A percentile compares a stretch with the other conserved stretches of the same genome.
These are phyloP conservation scores for Testicularia cyperi DNA, from an alignment of 1,284 basidiomycete genomes.

Conservation along the genomic window DNA sequence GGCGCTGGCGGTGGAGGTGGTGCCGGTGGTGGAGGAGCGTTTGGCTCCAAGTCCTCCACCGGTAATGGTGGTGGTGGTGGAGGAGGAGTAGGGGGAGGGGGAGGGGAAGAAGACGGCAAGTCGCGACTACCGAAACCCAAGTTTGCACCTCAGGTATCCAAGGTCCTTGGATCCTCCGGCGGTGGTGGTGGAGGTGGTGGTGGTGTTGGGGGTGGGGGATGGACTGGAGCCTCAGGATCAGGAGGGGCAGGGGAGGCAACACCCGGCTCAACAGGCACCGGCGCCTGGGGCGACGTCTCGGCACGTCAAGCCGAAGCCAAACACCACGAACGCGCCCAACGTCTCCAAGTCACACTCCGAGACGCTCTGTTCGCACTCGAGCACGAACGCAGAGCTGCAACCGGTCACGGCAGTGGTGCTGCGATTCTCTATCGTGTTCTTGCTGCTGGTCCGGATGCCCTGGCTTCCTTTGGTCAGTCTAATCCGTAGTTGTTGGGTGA, in stretches of 20 bases:
- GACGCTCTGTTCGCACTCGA: constrained; percentile 57
- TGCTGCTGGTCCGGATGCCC: constrained; percentile 10
- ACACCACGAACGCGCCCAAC: constrained; percentile 48
- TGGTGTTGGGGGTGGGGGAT: neutral
- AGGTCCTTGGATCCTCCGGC: neutral
- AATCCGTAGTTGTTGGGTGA: no score
- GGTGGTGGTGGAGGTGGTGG: neutral
- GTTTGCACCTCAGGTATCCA: constrained; percentile 42
- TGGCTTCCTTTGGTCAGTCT: no score
- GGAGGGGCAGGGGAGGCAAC: no score
- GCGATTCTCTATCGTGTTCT: constrained; percentile 22
- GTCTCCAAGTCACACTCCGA: constrained; percentile 47
- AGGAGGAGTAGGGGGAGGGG: no score
- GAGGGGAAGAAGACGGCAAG: no score
- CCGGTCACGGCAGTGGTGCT: constrained; percentile 33
- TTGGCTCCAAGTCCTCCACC: constrained; percentile 22
- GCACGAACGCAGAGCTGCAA: constrained; percentile 26
- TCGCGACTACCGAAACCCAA: constrained; percentile 51
- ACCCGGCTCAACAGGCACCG: no score
- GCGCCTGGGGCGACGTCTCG: constrained; percentile 56
- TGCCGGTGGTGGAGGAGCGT: constrained; percentile 10
- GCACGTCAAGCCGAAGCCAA: constrained; percentile 49
- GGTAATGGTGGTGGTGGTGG: constrained; percentile 13
- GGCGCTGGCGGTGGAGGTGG: no score
- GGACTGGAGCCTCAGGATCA: constrained; percentile 2